Conservation (phyloP, 1,139 yeast species). For the Suhomyces kunorum region DNA sequence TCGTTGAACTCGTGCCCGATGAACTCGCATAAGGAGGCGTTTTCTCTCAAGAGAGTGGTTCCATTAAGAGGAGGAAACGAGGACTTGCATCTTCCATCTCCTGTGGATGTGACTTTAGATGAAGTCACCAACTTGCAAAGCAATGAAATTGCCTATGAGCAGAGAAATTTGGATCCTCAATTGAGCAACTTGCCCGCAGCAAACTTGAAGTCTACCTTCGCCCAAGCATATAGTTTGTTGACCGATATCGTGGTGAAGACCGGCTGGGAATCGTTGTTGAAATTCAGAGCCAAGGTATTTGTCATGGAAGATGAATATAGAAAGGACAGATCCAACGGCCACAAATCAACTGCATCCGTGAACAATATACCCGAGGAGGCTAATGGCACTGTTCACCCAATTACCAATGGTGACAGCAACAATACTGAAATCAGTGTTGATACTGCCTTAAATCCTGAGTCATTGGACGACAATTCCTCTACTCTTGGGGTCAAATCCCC, state of each 20-base stretch:
- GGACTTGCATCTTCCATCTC: conserved; percentile 72
- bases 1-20: conserved; percentile 92
- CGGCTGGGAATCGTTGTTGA: conserved; percentile 90
- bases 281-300: conserved; percentile 78
- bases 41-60: conserved; percentile 55
- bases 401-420: conserved; percentile 6
- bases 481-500: conserved; percentile 45
- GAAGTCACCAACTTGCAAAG: conserved; percentile 59
- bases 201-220: conserved; percentile 74
- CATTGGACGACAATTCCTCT: conserved; percentile 30
- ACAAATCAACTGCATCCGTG: conserved; percentile 4
- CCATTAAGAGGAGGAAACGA: conserved; percentile 55
- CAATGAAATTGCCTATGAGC: conserved; percentile 51
- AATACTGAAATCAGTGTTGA: conserved; percentile 8
- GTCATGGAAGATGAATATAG: conserved; percentile 94
- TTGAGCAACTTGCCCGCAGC: conserved; percentile 75
- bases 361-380: conserved; percentile 9
- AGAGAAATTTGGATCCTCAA: conserved; percentile 62
- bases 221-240: conserved; percentile 74
- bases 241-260: conserved; percentile 69
- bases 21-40: conserved; percentile 71
- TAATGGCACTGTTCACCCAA: conserved; percentile 11
- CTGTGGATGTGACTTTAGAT: conserved; percentile 74
- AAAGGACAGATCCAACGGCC: conserved; percentile 34
- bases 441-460: conserved; percentile 8